phyloP scores from a whole-genome alignment of 129 eudicot genomes.

The Saussurea involucrata region DNA sequence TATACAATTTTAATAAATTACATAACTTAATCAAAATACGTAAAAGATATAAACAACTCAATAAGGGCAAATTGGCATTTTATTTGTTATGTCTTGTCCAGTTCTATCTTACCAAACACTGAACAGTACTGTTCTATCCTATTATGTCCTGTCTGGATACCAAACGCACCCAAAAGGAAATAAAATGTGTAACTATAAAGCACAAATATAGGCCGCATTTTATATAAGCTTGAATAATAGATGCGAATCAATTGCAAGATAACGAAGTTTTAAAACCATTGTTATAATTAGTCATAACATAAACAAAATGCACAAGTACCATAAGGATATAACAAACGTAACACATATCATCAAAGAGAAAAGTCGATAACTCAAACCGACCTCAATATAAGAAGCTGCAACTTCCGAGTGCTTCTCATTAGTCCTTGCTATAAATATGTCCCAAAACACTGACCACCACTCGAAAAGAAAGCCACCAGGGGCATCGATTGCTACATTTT shows the following conservation, averaged over 20 bases:
- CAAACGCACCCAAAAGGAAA: not conserved
- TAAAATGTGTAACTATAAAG: not conserved
- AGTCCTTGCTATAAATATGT: slow-evolving; percentile 42
- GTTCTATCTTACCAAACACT: no score
- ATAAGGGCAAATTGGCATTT: no score
- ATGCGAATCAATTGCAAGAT: not conserved
- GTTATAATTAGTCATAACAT: not conserved
- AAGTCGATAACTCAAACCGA: not conserved
- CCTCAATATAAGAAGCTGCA: slow-evolving; percentile 43
- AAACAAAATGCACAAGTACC: not conserved
- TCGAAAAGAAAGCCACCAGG: slow-evolving; percentile 71
- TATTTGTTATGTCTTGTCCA: no score
- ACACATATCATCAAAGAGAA: not conserved
- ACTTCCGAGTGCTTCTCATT: slow-evolving; percentile 43
- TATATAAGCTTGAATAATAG: not conserved
- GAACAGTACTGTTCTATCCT: no score
- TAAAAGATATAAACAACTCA: no score
- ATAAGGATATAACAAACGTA: not conserved
- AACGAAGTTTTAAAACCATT: not conserved
- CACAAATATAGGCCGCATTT: no score
- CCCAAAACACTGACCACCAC: slow-evolving; percentile 93
- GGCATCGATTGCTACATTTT: slow-evolving; percentile 30
- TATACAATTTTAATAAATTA: no score
- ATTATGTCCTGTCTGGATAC: no score
- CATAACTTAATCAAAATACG: no score